Conservation (phyloP, 305 asterid species). For the Fraxinus platypoda region DNA sequence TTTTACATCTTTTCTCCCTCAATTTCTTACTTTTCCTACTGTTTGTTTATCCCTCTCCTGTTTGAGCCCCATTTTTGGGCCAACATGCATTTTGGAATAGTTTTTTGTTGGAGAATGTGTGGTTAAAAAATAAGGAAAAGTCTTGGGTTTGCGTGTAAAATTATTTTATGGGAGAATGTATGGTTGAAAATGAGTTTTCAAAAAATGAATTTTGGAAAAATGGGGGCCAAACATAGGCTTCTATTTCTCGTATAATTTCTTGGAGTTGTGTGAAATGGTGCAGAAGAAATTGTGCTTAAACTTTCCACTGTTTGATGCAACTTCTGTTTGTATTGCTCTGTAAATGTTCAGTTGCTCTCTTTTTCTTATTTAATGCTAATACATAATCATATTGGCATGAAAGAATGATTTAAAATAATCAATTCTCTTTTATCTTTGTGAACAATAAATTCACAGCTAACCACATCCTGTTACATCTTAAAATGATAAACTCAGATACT, state of each 20-base stretch:
- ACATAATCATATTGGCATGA: not conserved
- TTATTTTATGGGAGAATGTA: no score
- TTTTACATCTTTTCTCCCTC: not conserved
- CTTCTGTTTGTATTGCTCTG: not conserved
- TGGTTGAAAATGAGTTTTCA: no score
- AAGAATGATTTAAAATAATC: not conserved
- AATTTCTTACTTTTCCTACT: not conserved
- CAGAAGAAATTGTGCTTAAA: not conserved
- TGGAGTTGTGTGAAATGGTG: not conserved
- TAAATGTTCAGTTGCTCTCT: not conserved
- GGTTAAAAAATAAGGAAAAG: no score
- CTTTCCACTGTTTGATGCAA: not conserved
- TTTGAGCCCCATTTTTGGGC: no score
- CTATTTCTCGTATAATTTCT: not conserved
- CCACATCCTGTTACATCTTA: not conserved
- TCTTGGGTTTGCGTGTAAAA: no score
- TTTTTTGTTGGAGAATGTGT: no score
- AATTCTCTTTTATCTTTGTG: not conserved
- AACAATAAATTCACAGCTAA: not conserved
- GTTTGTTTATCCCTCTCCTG: not conserved
- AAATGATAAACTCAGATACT: not conserved
- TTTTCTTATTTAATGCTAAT: not conserved
- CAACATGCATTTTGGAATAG: no score
- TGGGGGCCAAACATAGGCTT: no score
- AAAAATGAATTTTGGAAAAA: no score